Base-by-base conservation (phyloP, 495 filamentous ascomycete genomes). In the Aspergillus haitiensis region DNA sequence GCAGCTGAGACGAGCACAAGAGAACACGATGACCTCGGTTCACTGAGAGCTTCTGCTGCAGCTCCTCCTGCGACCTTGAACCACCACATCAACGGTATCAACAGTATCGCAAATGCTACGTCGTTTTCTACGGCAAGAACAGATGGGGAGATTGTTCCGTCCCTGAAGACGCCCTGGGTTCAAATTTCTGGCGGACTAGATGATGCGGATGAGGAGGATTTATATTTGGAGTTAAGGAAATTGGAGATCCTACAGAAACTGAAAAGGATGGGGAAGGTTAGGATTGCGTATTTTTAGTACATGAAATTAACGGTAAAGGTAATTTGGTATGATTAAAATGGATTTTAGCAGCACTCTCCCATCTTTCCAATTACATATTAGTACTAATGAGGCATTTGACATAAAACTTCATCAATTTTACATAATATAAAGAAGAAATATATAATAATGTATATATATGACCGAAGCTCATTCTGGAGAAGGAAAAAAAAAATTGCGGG, bases 171-270 rank as follows among this genome's bases (percentile, higher is more conserved):
- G 12, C 62, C 68, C 1, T 51, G 68, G 55, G 52, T 66, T 16
- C 70, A 57, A 57, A 52, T 74, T 0, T 70, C 66, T 1, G 59
- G 56, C 42, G 71, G 78, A 48, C 48, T 78, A 45, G 68, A 74
- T 31, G 72, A 70, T 31, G 71, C 70, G 0, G 76, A 78, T 56
- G 75, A 78, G 45, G 75, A 78, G 48, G 72, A 77, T 55, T 60
- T 77, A 56, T 69, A 71, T 31, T 51, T 77, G 49, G 75, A 78
- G 53, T 44, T 78, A 16, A 67, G 75, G 27, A 74, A 70, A 53
- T 59, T 78, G 52, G 74, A 78, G 63, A 73, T 78, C 46, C 46
- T 77, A 52, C 75, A 77, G 63, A 69, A 66, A 61, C 56, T 78
- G 40, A 77, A 74, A 69, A 72, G 64, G 36, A 16, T 75, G 50